Percentiles rank a stretch among this genome's conserved stretches.
phyloP scores from a whole-genome alignment of 768 basidiomycete species.

The Termitomyces sp. region DNA sequence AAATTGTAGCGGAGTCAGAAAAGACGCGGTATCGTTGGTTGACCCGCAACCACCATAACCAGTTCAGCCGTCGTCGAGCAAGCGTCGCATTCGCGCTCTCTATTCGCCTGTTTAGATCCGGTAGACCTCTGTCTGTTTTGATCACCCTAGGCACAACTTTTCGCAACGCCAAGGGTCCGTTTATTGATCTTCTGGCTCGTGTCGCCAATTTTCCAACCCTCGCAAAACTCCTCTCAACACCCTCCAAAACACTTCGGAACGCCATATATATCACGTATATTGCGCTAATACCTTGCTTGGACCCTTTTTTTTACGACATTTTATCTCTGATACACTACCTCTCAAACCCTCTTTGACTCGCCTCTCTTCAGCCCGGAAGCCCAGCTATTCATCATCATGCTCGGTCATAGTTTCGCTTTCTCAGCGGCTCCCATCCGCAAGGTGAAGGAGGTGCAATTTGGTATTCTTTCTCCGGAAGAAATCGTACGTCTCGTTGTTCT shows the following conservation, averaged over 20 bases:
- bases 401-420: conserved; percentile 86
- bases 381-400: conserved; percentile 43
- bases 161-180: conserved; percentile 21
- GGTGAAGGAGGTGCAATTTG: conserved; percentile 97
- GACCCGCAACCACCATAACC: conserved; percentile 40
- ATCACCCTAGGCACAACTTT: conserved; percentile 17
- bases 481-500: conserved; percentile 59
- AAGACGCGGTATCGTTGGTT: conserved; percentile 36
- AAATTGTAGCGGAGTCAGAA: conserved; percentile 42
- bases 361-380: conserved; percentile 8
- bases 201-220: conserved; percentile 22
- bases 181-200: conserved; percentile 20
- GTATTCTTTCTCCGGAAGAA: conserved; percentile 97
- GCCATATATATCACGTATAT: conserved; percentile 14
- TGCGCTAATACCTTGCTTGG: conserved; percentile 22
- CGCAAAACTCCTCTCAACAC: conserved; percentile 24
- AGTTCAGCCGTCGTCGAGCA: conserved; percentile 21
- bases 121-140: conserved; percentile 13
- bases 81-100: conserved; percentile 21
- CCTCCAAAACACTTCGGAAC: conserved; percentile 21
- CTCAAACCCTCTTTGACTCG: conserved; percentile 11
- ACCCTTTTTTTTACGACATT: conserved; percentile 24
- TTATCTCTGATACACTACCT: conserved; percentile 9
- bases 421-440: conserved; percentile 93
- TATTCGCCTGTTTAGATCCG: conserved; percentile 17